A percentile compares a stretch with the other conserved stretches of the same genome.
phyloP scores from a whole-genome alignment of 2,329 filamentous ascomycete genomes.

The Penicillium griseofulvum region DNA sequence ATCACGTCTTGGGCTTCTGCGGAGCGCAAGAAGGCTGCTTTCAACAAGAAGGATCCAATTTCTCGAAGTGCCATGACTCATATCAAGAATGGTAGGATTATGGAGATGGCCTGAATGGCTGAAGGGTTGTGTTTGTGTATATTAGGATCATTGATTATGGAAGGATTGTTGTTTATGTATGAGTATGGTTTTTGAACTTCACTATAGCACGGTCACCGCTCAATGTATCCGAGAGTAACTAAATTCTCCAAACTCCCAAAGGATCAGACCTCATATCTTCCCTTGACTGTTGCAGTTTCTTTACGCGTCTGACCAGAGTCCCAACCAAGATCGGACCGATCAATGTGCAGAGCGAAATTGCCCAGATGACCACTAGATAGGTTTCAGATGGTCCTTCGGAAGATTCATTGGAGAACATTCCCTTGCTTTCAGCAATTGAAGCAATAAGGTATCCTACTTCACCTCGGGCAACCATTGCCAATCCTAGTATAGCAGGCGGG shows the following conservation, averaged over 20 bases:
- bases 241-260: constrained; percentile 47
- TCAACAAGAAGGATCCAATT: constrained; percentile 40
- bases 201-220: no score
- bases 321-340: constrained; percentile 55
- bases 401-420: constrained; percentile 41
- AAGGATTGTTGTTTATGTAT: not conserved
- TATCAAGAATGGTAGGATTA: constrained; percentile 39
- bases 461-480: constrained; percentile 72
- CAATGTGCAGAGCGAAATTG: constrained; percentile 57
- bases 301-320: constrained; percentile 48
- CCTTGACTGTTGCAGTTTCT: constrained; percentile 36
- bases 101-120: constrained; percentile 15
- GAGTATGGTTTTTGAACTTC: not conserved
- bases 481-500: constrained; percentile 63
- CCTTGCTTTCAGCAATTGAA: constrained; percentile 59
- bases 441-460: constrained; percentile 78
- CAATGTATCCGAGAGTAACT: not conserved
- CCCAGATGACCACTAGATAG: constrained; percentile 56
- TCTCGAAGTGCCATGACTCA: constrained; percentile 31
- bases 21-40: constrained; percentile 34
- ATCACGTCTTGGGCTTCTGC: constrained; percentile 35
- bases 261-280: constrained; percentile 34
- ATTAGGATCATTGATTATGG: not conserved
- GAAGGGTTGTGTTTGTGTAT: not conserved
- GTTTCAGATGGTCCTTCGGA: constrained; percentile 41